These are phyloP conservation scores for Penicillium pancosmium DNA, from an alignment of 495 filamentous ascomycete genomes.

Conservation along the genomic window DNA sequence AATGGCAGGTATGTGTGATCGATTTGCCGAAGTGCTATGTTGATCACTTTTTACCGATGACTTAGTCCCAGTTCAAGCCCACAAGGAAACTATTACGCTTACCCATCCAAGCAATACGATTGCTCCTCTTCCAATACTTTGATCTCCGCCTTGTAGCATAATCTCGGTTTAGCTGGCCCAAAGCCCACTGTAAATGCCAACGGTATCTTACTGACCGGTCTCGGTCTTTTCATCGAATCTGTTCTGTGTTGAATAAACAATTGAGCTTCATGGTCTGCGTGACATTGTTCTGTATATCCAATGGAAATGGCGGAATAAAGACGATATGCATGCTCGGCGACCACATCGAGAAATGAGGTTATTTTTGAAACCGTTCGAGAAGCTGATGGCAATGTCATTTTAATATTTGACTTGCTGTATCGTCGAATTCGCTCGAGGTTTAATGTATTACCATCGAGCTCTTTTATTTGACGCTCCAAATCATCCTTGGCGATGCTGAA, in stretches of 20 bases:
- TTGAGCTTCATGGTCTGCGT: neutral
- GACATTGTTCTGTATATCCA: neutral
- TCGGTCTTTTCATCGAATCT: neutral
- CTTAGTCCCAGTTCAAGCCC: neutral
- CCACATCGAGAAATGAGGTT: neutral
- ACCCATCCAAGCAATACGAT: neutral
- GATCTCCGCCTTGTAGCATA: neutral
- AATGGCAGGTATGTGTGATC: neutral
- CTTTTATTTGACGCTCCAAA: neutral
- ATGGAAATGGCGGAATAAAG: neutral
- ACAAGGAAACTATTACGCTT: neutral
- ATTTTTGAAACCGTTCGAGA: neutral
- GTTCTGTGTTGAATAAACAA: neutral
- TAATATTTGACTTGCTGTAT: neutral
- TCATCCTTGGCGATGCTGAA: neutral
- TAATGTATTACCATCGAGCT: neutral
- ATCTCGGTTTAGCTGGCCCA: neutral
- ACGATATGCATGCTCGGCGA: neutral
- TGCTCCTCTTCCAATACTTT: neutral
- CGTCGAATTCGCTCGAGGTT: neutral
- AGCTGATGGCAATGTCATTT: neutral
- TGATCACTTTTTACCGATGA: neutral
- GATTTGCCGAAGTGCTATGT: neutral
- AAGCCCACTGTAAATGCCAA: neutral
- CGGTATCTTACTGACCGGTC: neutral